These are phyloP conservation scores for Groenewaldozyma tartarivorans DNA, from an alignment of 805 yeast genomes.

Conservation along the genomic window DNA sequence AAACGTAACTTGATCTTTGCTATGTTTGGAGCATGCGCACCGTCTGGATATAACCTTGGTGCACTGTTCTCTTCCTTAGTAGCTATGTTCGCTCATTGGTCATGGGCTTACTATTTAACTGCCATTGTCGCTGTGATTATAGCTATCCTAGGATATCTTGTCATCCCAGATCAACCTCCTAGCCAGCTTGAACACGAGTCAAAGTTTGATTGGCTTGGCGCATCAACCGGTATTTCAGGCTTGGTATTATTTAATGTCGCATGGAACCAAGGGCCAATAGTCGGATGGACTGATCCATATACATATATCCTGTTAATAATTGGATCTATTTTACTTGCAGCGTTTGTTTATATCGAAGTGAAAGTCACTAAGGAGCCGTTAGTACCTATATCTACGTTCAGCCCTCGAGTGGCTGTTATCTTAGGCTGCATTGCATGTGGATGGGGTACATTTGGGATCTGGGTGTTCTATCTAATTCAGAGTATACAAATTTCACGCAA, in stretches of 20 bases:
- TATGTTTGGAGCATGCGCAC: slow-evolving; percentile 51
- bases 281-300: slow-evolving; percentile 56
- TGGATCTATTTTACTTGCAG: slow-evolving; percentile 35
- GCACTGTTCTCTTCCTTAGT: slow-evolving; percentile 42
- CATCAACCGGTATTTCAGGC: slow-evolving; percentile 47
- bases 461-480: slow-evolving; percentile 55
- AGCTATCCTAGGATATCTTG: slow-evolving; percentile 27
- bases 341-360: slow-evolving; percentile 43
- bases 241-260: slow-evolving; percentile 55
- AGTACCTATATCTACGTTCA: slow-evolving; percentile 42
- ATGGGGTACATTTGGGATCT: slow-evolving; percentile 72
- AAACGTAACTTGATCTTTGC: slow-evolving; percentile 49
- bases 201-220: slow-evolving; percentile 46
- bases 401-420: slow-evolving; percentile 37
- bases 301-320: slow-evolving; percentile 47
- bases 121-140: slow-evolving; percentile 32
- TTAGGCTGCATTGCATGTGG: slow-evolving; percentile 48
- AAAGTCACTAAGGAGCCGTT: slow-evolving; percentile 39
- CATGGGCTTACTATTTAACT: slow-evolving; percentile 47
- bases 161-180: slow-evolving; percentile 29
- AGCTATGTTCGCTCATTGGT: slow-evolving; percentile 41
- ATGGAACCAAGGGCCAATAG: slow-evolving; percentile 69
- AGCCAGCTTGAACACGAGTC: slow-evolving; percentile 11
- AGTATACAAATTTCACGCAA: slow-evolving; percentile 42
- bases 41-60: slow-evolving; percentile 52